These are phyloP conservation scores for Starmera amethionina DNA, from an alignment of 805 yeast species.

Conservation along the genomic window DNA sequence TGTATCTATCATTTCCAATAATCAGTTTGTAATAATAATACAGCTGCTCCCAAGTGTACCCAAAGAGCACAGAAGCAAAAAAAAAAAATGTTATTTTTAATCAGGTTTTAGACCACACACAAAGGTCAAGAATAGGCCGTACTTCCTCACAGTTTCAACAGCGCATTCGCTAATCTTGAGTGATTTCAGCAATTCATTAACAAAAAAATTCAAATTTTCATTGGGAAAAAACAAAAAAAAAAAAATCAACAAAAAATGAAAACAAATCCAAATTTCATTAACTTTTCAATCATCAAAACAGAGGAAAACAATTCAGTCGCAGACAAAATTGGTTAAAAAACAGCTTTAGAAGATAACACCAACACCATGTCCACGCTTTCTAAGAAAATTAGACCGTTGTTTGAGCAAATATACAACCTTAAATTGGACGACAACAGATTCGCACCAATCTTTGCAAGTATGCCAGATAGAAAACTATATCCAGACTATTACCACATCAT, in stretches of 20 bases:
- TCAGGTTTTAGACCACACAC: too few relatives aligned
- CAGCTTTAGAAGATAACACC: background rate
- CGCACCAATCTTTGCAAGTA: constrained; percentile 51
- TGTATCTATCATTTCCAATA: background rate
- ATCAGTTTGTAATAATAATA: background rate
- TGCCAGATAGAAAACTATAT: constrained; percentile 60
- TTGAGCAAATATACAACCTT: constrained; percentile 30
- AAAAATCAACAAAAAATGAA: background rate
- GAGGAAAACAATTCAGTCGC: too few relatives aligned
- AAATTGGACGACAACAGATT: constrained; percentile 29
- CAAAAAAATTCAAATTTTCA: too few relatives aligned
- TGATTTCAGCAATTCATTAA: too few relatives aligned
- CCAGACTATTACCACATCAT: constrained; percentile 77
- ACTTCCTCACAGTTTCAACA: too few relatives aligned
- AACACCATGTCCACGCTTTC: constrained; percentile 1
- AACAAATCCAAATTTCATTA: background rate
- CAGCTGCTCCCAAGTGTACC: too few relatives aligned
- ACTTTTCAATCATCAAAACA: background rate
- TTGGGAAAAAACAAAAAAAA: background rate
- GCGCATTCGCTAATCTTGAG: too few relatives aligned
- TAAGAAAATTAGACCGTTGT: constrained; percentile 16
- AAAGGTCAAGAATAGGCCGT: too few relatives aligned
- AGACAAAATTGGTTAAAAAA: background rate
- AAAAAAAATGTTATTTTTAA: too few relatives aligned
- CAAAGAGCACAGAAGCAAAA: too few relatives aligned